Base-by-base conservation (phyloP, 202 grass and related monocot species). In the Saccharum hybrid region DNA sequence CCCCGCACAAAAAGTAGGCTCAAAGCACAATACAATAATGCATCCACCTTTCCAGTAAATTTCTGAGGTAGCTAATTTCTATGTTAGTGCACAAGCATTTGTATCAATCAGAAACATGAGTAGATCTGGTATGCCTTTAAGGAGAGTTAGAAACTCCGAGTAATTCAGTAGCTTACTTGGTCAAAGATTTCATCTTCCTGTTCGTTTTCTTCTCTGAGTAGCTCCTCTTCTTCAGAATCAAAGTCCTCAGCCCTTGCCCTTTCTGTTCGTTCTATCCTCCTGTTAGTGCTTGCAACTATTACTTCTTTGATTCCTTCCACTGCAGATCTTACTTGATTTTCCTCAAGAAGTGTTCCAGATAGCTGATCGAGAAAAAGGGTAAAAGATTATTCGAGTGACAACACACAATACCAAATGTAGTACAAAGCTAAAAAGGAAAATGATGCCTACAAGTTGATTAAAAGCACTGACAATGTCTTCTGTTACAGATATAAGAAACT, bases 101-200 rank as follows among this genome's bases (percentile, higher is more conserved):
- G 16, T 63, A 82, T 82, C 48, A 10, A 76, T 76, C 21, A 61
- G 23, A 72, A 85, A 72, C 51, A 78, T 13, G 18, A 68, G 18
- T 68, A 61, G 7, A 75, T 77, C 70, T 43, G 6, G 39, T 62
- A 69, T 56, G 36, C 10, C 64, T 54, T 71, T 80, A 56, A 80
- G 30, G 42, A 39, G 39, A 83, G 42, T 71, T 69, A 21, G 19
- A 71, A 49, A 61, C 10, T 40, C 60, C 8, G 45, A 83, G 26
- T 74, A 75, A 43, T 86, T 83, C 0, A 10, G 40, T 54, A 73
- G 69, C 63, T 84, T 81, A 99, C 96, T 87, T 96, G 91, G 74
- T 99, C 93, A 81, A 99, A 96, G 23, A 99, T 92, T 81, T 99
- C 96, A 84, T 99, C 96, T 77, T 99, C 96, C 84, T 96, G 89